Conservation (phyloP, 345 rosid species). For the Luvunga scandens region DNA sequence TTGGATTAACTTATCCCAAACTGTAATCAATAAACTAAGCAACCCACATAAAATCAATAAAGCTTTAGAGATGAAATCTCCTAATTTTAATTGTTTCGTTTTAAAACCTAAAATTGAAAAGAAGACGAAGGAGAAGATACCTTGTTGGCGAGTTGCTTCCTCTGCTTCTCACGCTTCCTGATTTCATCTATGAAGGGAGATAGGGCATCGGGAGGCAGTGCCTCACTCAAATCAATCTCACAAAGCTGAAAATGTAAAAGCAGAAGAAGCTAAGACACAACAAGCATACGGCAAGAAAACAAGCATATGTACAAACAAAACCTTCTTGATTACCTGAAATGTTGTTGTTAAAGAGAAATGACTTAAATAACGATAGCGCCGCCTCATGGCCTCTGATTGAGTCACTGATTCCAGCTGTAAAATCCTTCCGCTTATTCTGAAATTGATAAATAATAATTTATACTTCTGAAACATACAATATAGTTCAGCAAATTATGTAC, state of each 20-base stretch:
- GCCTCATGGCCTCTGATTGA: slow-evolving; percentile 79
- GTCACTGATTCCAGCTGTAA: slow-evolving; percentile 81
- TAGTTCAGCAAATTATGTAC: background rate
- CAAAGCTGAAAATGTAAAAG: slow-evolving; percentile 58
- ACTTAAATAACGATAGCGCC: slow-evolving; percentile 84
- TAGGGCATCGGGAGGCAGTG: slow-evolving; percentile 62
- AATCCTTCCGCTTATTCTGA: slow-evolving; percentile 80
- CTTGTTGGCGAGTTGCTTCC: slow-evolving; percentile 78
- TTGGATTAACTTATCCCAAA: background rate
- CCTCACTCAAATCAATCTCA: slow-evolving; percentile 77
- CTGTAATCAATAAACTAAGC: background rate
- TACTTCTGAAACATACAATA: background rate
- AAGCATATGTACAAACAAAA: background rate
- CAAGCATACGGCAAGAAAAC: background rate
- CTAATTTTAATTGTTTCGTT: slow-evolving; percentile 14
- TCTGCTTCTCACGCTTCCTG: slow-evolving; percentile 74
- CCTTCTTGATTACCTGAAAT: slow-evolving; percentile 49
- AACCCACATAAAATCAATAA: background rate
- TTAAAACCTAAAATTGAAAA: background rate
- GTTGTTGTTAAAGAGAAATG: slow-evolving; percentile 89
- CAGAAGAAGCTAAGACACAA: background rate
- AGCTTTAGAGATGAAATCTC: slow-evolving; percentile 41
- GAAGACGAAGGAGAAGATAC: slow-evolving; percentile 28
- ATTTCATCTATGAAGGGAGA: slow-evolving; percentile 85
- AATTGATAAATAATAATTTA: slow-evolving; percentile 7